Percentiles rank a stretch among this genome's conserved stretches.
These are phyloP conservation scores for Pyrrhoderma lamaoense DNA, from an alignment of 1,284 basidiomycete genomes.

Conservation along the genomic window DNA sequence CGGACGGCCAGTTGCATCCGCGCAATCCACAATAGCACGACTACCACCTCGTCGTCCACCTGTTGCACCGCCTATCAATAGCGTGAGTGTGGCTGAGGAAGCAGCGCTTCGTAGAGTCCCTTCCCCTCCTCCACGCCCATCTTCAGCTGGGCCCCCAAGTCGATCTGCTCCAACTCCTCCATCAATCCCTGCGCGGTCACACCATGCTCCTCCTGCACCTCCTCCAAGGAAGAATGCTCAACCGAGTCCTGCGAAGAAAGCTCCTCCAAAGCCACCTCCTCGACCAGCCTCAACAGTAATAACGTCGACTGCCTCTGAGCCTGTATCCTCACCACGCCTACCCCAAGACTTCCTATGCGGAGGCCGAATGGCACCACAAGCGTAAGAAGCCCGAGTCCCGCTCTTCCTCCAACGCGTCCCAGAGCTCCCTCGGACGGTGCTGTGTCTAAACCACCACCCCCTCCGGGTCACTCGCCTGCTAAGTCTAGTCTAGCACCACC, in stretches of 20 bases:
- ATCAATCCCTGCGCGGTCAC: constrained; percentile 26
- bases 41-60: constrained; percentile 20
- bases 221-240: constrained; percentile 20
- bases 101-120: constrained; percentile 19
- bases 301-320: constrained; percentile 15
- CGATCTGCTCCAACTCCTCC: constrained; percentile 25
- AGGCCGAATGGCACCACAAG: constrained; percentile 29
- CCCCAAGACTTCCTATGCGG: constrained; percentile 28
- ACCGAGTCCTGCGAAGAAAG: constrained; percentile 17
- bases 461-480: constrained; percentile 21
- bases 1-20: constrained; percentile 22
- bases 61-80: constrained; percentile 25
- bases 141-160: constrained; percentile 21
- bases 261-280: constrained; percentile 28
- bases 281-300: constrained; percentile 26
- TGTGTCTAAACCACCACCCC: constrained; percentile 24
- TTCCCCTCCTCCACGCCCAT: constrained; percentile 25
- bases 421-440: constrained; percentile 19
- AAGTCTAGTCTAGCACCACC: constrained; percentile 5
- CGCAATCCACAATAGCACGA: constrained; percentile 31
- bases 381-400: constrained; percentile 29
- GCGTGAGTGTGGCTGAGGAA: constrained; percentile 22
- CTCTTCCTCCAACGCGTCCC: constrained; percentile 20
- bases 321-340: constrained; percentile 23
- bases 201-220: constrained; percentile 22